Evolutionary conservation across 176 grass and related monocot species (phyloP).

Genomic region (Microstegium vimineum): DNA sequence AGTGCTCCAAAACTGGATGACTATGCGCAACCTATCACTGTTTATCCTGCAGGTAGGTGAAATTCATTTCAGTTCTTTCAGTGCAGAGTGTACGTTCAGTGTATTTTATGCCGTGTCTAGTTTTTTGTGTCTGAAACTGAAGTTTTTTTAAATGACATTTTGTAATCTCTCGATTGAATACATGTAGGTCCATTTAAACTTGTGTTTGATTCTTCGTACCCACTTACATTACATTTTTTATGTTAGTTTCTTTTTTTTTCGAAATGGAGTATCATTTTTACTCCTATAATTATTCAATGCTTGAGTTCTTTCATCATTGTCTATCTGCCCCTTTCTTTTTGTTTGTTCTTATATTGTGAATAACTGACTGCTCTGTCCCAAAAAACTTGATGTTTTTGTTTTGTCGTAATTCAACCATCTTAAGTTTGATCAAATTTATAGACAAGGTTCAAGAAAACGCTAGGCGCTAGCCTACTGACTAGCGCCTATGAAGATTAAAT

Average conservation of each 20-base stretch:
- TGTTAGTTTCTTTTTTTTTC: background rate
- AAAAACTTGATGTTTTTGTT: background rate
- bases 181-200: background rate
- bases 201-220: background rate
- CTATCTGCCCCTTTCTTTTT: background rate
- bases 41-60: slow-evolving; percentile 57
- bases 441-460: too few species aligned
- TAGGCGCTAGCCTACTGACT: too few species aligned
- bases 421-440: background rate
- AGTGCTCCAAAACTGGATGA: slow-evolving; percentile 49
- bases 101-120: slow-evolving; percentile 4
- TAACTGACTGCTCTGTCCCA: background rate
- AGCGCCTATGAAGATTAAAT: too few species aligned
- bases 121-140: background rate
- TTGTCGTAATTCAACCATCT: background rate
- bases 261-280: background rate
- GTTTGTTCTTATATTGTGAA: background rate
- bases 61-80: background rate
- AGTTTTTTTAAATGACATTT: background rate
- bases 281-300: background rate
- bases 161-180: background rate
- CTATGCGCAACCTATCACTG: slow-evolving; percentile 47
- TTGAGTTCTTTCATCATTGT: background rate
- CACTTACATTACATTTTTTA: background rate
- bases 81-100: background rate